Evolutionary conservation across 768 basidiomycete genomes (phyloP).

Genomic region (Nidularia pulvinata): DNA sequence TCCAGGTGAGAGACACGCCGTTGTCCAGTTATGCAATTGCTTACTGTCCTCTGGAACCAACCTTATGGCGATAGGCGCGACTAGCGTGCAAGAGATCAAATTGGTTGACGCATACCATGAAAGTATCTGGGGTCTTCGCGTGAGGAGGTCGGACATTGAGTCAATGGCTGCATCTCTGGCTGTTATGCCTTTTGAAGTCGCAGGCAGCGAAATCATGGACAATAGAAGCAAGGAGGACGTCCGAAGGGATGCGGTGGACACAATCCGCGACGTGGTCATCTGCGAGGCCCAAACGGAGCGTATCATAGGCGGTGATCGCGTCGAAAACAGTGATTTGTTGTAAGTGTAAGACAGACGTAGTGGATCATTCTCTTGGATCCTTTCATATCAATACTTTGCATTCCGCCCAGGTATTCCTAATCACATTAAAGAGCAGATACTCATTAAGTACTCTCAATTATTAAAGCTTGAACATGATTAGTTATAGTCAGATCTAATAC

Average conservation of each 20-base stretch:
- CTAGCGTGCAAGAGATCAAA: slow-evolving; percentile 28
- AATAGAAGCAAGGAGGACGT: slow-evolving; percentile 1
- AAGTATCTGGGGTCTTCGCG: slow-evolving; percentile 59
- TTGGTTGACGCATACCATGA: slow-evolving; percentile 54
- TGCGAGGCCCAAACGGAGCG: slow-evolving; percentile 55
- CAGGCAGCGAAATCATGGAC: not conserved
- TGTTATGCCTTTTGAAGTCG: not conserved
- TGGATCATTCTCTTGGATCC: too few relatives aligned
- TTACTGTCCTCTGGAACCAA: too few relatives aligned
- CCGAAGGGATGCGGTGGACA: slow-evolving; percentile 14
- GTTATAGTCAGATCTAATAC: too few relatives aligned
- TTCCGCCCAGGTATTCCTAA: too few relatives aligned
- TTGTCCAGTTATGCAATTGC: too few relatives aligned
- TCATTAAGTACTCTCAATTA: too few relatives aligned
- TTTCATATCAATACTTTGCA: too few relatives aligned
- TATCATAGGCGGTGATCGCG: slow-evolving; percentile 53
- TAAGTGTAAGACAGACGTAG: too few relatives aligned
- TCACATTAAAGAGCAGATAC: too few relatives aligned
- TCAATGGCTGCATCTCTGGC: slow-evolving; percentile 18
- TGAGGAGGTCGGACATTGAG: slow-evolving; percentile 50
- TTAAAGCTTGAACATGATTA: too few relatives aligned
- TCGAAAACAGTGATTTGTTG: slow-evolving; percentile 11
- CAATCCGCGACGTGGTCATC: slow-evolving; percentile 35
- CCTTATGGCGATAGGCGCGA: slow-evolving; percentile 12
- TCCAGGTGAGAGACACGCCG: slow-evolving; percentile 10